A percentile compares a stretch with the other conserved stretches of the same genome.
Evolutionary conservation across 2,329 filamentous ascomycete genomes (phyloP).

Genomic region (Lithohypha guttulata): DNA sequence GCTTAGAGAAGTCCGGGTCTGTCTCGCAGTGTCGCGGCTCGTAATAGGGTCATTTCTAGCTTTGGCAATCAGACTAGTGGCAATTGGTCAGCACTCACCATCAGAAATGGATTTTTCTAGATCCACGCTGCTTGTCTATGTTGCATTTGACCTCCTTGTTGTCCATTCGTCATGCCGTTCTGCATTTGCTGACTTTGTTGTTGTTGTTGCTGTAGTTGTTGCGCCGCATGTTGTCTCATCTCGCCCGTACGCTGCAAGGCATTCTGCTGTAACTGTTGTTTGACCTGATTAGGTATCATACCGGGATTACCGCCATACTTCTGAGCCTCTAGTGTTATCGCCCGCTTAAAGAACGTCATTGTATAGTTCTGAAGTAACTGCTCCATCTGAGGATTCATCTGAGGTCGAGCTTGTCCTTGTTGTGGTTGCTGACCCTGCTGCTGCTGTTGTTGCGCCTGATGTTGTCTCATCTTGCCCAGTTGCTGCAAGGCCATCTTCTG

Average conservation of each 20-base stretch:
- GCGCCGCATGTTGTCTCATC: background rate
- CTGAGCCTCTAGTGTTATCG: slow-evolving; percentile 14
- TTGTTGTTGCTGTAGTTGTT: slow-evolving; percentile 7
- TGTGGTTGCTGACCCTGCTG: slow-evolving; percentile 14
- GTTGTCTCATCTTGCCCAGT: too few species aligned
- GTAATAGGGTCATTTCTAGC: too few species aligned
- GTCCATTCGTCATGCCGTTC: slow-evolving; percentile 10
- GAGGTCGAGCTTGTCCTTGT: background rate
- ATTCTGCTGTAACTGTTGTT: slow-evolving; percentile 6
- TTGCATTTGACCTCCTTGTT: slow-evolving; percentile 13
- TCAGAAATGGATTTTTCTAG: too few species aligned
- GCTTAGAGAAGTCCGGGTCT: too few species aligned
- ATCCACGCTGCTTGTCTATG: too few species aligned
- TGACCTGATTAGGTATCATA: slow-evolving; percentile 11
- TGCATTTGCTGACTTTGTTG: too few species aligned
- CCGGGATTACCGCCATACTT: slow-evolving; percentile 18
- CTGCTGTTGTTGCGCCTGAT: background rate
- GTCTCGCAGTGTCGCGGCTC: too few species aligned
- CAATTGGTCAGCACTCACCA: too few species aligned
- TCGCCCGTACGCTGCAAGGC: too few species aligned
- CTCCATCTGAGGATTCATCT: background rate
- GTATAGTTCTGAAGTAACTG: background rate
- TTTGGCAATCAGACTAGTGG: too few species aligned
- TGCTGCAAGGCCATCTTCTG: slow-evolving; percentile 6
- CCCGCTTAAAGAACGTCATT: slow-evolving; percentile 11